A percentile compares a stretch with the other conserved stretches of the same genome.
phyloP scores from a whole-genome alignment of 169 alveolate species.

The Plasmodium gonderi region DNA sequence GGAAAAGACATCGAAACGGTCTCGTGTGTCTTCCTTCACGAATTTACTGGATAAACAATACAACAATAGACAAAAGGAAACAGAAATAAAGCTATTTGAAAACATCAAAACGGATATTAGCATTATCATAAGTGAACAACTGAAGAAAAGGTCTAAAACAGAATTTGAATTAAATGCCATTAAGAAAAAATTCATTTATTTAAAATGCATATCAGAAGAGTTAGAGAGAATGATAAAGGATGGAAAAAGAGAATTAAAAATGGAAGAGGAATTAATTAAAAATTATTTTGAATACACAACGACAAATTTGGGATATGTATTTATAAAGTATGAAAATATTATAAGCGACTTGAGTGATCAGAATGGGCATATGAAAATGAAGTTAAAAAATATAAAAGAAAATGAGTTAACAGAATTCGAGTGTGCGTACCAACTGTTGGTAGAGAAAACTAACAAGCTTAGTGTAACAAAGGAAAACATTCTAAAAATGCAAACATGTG shows the following conservation, averaged over 20 bases:
- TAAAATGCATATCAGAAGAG: constrained; percentile 45
- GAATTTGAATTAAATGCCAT: constrained; percentile 50
- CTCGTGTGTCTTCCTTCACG: neutral
- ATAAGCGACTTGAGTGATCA: constrained; percentile 41
- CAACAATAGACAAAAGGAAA: constrained; percentile 27
- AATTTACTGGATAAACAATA: neutral
- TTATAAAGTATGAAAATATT: constrained; percentile 42
- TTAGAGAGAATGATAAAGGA: constrained; percentile 41
- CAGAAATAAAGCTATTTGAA: constrained; percentile 71
- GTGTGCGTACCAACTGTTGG: neutral
- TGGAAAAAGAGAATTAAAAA: constrained; percentile 31
- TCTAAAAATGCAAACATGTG: constrained; percentile 7
- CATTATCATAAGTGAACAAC: constrained; percentile 48
- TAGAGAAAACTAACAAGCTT: constrained; percentile 41
- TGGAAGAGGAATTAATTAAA: constrained; percentile 48
- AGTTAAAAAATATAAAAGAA: constrained; percentile 46
- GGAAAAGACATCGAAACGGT: constrained; percentile 20
- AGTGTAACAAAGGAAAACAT: constrained; percentile 18
- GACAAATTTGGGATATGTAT: constrained; percentile 49
- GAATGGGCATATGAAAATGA: constrained; percentile 47
- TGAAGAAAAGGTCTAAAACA: constrained; percentile 46
- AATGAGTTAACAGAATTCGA: constrained; percentile 27
- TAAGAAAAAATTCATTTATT: constrained; percentile 43
- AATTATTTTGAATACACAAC: constrained; percentile 64
- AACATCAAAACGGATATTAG: constrained; percentile 74